Base-by-base conservation (phyloP, 345 rosid species). In the Brassica rapa region DNA sequence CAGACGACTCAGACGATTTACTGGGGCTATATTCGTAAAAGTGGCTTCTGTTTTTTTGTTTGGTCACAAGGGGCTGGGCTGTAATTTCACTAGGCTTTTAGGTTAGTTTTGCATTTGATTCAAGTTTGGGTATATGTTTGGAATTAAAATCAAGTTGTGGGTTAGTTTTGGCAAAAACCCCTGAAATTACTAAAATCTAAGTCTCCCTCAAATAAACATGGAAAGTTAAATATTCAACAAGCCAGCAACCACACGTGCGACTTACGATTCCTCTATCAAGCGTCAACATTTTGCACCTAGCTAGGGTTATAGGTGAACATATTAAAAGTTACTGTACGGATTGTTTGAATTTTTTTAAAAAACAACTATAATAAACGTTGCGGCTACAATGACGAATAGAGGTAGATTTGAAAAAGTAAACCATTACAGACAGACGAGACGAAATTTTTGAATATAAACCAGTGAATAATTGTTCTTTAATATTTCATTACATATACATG, bases 231-330 rank as follows among this genome's bases (percentile, higher is more conserved):
- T 73, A 79, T 70, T 79, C 66, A 79, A 79, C 29, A 55, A 37
- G 12, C 66, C 33, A 25, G 74, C 78, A 79, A 73, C 78, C 61
- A 79, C 82, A 79, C 78, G 78, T 79, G 82, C 29, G 82, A 79
- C 79, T 79, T 73, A 68, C 6, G 75, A 35, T 62, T 68, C 19
- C 32, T 68, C 24, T 68, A 79, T 78, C 15, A 37, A 27, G 24
- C 23, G 82, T 79, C 82, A 79, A 79, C 65, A 68, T 49, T 62
- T 74, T 68, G 46, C 66, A 73, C 82, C 78, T 79, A 79, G 60
- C 78, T 79, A 68, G 16, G 43, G 46, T 79, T 79, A 59, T 79
- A 68, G 82, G 82, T 68, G 78, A 79, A 8, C 70, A 79, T 51
- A 11, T 23, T 68, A 70, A 3, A 60, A 1, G 0, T 53, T 57